Percentiles rank a stretch among this genome's conserved stretches.
Evolutionary conservation across 306 rosid species (phyloP).

Genomic region (Vigna hirtella): DNA sequence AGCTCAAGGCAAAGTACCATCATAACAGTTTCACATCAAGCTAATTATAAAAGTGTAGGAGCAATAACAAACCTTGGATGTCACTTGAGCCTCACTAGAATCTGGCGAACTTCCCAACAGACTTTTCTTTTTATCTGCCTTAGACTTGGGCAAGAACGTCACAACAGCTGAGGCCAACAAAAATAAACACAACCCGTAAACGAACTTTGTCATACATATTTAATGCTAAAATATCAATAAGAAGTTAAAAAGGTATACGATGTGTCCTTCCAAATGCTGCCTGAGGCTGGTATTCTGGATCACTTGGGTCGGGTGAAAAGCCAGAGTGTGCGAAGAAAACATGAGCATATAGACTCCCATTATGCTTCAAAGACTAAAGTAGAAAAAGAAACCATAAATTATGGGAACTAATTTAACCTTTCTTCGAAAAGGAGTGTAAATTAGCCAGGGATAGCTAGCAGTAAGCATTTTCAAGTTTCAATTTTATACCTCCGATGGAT

Average conservation of each 20-base stretch:
- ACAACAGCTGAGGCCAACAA: constrained; percentile 76
- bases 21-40: constrained; percentile 15
- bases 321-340: constrained; percentile 94
- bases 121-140: constrained; percentile 71
- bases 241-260: constrained; percentile 53
- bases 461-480: background rate
- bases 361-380: constrained; percentile 73
- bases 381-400: constrained; percentile 33
- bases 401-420: constrained; percentile 4
- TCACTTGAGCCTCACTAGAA: constrained; percentile 57
- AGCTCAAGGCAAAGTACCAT: constrained; percentile 12
- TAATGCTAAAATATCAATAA: background rate
- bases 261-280: constrained; percentile 80
- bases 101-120: constrained; percentile 69
- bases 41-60: constrained; percentile 24
- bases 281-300: constrained; percentile 85
- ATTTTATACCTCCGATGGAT: constrained; percentile 76
- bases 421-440: constrained; percentile 26
- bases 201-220: constrained; percentile 4
- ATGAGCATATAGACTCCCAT: constrained; percentile 85
- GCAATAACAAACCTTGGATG: constrained; percentile 61
- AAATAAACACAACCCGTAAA: constrained; percentile 31
- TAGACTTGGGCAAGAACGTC: constrained; percentile 77
- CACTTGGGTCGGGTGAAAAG: constrained; percentile 82
- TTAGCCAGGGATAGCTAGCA: constrained; percentile 10